Percentiles rank a stretch among this genome's conserved stretches.
These are phyloP conservation scores for Xerophyta viscosa DNA, from an alignment of 106 monocot genomes.

Conservation along the genomic window DNA sequence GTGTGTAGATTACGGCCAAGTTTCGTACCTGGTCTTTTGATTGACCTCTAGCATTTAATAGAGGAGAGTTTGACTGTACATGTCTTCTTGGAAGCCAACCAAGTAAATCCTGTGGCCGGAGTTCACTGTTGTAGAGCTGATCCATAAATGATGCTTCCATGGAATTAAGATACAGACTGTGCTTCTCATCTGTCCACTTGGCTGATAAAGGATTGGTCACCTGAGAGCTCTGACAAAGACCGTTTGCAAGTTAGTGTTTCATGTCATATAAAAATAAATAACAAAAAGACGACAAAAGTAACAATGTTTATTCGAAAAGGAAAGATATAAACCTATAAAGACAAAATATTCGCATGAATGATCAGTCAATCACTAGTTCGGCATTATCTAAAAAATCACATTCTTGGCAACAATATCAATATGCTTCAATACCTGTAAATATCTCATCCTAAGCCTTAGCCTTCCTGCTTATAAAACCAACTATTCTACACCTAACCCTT, in stretches of 20 bases:
- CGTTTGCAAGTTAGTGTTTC: too few species aligned
- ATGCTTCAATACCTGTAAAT: too few species aligned
- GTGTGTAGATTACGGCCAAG: not conserved
- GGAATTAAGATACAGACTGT: constrained; percentile 62
- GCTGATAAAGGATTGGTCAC: constrained; percentile 19
- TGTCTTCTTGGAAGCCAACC: constrained; percentile 27
- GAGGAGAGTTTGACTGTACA: constrained; percentile 10
- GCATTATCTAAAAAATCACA: too few species aligned
- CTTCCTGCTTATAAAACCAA: too few species aligned
- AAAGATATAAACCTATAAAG: too few species aligned
- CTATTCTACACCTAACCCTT: too few species aligned
- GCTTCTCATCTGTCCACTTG: constrained; percentile 92
- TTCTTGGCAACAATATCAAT: too few species aligned
- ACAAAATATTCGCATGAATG: too few species aligned
- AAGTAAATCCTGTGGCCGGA: constrained; percentile 17
- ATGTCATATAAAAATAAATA: not conserved
- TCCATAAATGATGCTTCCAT: constrained; percentile 86
- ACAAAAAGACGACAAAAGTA: too few species aligned
- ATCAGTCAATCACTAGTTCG: too few species aligned
- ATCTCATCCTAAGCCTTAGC: too few species aligned
- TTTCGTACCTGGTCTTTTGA: constrained; percentile 36
- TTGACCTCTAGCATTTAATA: constrained; percentile 10
- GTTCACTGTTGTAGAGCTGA: constrained; percentile 43
- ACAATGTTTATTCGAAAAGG: too few species aligned
- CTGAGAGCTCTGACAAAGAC: constrained; percentile 9